These are phyloP conservation scores for Fraxinus excelsior DNA, from an alignment of 257 asterid genomes.

Conservation along the genomic window DNA sequence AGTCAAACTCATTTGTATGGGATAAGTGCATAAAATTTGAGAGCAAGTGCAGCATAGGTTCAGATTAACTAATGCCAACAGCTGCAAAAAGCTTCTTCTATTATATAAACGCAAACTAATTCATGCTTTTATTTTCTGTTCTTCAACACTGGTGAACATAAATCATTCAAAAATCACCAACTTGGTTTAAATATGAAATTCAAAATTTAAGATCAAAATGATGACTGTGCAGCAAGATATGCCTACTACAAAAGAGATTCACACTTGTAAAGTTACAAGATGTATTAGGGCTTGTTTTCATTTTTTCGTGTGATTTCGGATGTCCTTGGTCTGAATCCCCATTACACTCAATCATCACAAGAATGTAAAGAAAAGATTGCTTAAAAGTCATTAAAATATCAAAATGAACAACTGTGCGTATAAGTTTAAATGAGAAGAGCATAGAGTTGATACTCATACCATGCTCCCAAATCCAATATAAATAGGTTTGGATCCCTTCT, in stretches of 20 bases:
- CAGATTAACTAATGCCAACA: background rate
- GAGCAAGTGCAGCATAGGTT: background rate
- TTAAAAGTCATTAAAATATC: constrained; percentile 12
- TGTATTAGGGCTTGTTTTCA: background rate
- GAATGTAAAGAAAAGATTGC: background rate
- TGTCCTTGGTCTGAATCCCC: background rate
- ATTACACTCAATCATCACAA: background rate
- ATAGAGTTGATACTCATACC: constrained; percentile 46
- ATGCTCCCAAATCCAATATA: constrained; percentile 98
- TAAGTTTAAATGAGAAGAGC: constrained; percentile 11
- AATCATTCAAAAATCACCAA: background rate
- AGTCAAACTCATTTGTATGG: background rate
- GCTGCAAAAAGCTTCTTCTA: background rate
- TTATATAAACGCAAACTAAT: background rate
- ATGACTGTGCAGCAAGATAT: background rate
- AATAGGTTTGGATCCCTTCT: constrained; percentile 80
- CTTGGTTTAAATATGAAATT: background rate
- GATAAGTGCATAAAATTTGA: background rate
- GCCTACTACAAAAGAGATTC: background rate
- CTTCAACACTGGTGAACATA: background rate
- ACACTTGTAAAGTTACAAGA: background rate
- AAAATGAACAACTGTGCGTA: background rate
- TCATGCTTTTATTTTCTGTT: background rate
- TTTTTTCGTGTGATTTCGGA: background rate
- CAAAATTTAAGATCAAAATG: background rate